Percentiles rank a stretch among this genome's conserved stretches.
Evolutionary conservation across 1,139 yeast genomes (phyloP).

Genomic region (Pichia sp.): DNA sequence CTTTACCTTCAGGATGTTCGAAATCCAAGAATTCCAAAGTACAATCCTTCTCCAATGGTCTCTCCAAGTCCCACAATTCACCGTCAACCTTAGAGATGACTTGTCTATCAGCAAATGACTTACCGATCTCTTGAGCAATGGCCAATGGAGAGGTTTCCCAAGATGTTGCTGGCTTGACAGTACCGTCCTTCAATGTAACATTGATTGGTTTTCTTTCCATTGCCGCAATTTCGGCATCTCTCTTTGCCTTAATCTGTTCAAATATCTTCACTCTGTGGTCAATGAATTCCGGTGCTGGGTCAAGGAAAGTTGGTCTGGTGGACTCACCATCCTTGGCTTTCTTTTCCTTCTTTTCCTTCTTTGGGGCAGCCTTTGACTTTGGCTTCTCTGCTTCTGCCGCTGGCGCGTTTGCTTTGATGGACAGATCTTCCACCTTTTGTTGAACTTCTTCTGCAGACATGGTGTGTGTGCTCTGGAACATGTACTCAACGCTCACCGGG

Average conservation of each 20-base stretch:
- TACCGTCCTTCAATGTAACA: constrained; percentile 83
- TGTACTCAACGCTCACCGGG: neutral
- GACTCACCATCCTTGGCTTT: constrained; percentile 25
- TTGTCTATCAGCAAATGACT: constrained; percentile 81
- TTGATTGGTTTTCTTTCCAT: constrained; percentile 55
- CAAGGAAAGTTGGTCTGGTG: constrained; percentile 41
- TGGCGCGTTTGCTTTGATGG: constrained; percentile 29
- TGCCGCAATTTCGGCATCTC: constrained; percentile 63
- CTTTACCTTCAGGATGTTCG: constrained; percentile 81
- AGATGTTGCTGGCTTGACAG: constrained; percentile 66
- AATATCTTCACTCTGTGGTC: constrained; percentile 73
- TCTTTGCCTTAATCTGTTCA: constrained; percentile 71
- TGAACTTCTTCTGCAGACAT: constrained; percentile 33
- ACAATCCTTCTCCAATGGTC: constrained; percentile 79
- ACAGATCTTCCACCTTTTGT: constrained; percentile 48
- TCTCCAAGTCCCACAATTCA: constrained; percentile 87
- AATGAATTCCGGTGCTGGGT: constrained; percentile 79
- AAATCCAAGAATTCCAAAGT: constrained; percentile 73
- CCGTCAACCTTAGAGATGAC: constrained; percentile 91
- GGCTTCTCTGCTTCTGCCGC: too few relatives aligned
- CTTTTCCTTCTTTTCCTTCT: constrained; percentile 24
- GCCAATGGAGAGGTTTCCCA: constrained; percentile 90
- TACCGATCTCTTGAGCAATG: constrained; percentile 78
- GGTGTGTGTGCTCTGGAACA: neutral
- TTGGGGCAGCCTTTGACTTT: constrained; percentile 7